Conservation (phyloP, 495 filamentous ascomycete genomes). For the Astrothelium macrocarpum region DNA sequence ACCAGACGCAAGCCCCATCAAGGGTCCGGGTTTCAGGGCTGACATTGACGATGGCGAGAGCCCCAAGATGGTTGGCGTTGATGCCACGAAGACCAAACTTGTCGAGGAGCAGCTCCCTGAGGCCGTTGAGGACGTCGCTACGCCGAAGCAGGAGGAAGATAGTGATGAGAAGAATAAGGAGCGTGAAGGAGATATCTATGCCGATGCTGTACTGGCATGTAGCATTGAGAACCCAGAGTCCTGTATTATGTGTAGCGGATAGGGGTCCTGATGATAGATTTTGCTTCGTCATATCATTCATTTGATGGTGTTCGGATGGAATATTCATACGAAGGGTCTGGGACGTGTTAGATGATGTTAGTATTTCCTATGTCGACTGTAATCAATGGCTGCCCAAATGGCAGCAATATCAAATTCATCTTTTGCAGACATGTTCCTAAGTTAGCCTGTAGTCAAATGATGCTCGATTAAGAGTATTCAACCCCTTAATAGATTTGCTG, state of each 20-base stretch:
- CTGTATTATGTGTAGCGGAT: constrained; percentile 87
- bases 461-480: too few relatives aligned
- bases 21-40: constrained; percentile 52
- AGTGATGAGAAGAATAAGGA: constrained; percentile 53
- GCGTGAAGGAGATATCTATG: constrained; percentile 84
- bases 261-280: constrained; percentile 5
- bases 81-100: constrained; percentile 47
- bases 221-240: constrained; percentile 87
- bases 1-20: constrained; percentile 29
- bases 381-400: not conserved
- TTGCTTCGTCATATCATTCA: not conserved
- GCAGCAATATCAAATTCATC: too few relatives aligned
- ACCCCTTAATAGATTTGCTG: too few relatives aligned
- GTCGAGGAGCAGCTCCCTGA: constrained; percentile 49
- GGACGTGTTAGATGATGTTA: not conserved
- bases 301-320: not conserved
- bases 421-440: too few relatives aligned
- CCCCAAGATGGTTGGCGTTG: constrained; percentile 62
- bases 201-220: constrained; percentile 78
- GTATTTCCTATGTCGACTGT: not conserved
- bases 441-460: too few relatives aligned
- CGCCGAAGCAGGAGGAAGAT: constrained; percentile 56
- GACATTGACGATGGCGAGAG: constrained; percentile 62
- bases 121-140: constrained; percentile 28
- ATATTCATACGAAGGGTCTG: not conserved